A percentile compares a stretch with the other conserved stretches of the same genome.
Evolutionary conservation across 441 rosid genomes (phyloP).

Genomic region (Euphorbia schlechtendalii): DNA sequence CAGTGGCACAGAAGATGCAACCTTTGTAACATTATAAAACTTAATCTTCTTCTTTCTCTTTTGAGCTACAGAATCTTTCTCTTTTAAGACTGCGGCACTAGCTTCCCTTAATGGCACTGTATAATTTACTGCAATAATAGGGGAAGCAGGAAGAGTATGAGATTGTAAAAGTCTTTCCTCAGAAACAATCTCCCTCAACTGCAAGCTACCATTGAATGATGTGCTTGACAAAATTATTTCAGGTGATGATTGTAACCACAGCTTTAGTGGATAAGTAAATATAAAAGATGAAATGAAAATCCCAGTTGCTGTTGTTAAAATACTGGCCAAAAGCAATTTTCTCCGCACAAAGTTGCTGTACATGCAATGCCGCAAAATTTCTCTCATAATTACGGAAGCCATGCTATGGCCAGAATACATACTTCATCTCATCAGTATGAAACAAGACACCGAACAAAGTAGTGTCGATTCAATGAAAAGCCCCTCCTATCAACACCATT

Average conservation of each 20-base stretch:
- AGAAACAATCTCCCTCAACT: constrained; percentile 31
- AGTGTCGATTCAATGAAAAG: background rate
- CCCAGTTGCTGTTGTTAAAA: constrained; percentile 37
- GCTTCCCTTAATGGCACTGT: constrained; percentile 19
- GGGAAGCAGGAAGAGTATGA: constrained; percentile 21
- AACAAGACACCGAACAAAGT: background rate
- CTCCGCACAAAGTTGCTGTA: constrained; percentile 48
- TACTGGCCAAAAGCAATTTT: constrained; percentile 41
- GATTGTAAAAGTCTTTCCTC: constrained; percentile 32
- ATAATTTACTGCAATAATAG: constrained; percentile 28
- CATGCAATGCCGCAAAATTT: constrained; percentile 27
- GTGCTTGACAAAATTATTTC: constrained; percentile 21
- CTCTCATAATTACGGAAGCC: constrained; percentile 30
- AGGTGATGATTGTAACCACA: constrained; percentile 25
- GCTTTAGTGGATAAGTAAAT: constrained; percentile 24
- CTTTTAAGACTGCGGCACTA: constrained; percentile 5
- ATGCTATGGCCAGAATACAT: constrained; percentile 14
- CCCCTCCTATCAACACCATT: background rate
- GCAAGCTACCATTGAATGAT: constrained; percentile 36
- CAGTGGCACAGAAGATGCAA: constrained; percentile 35
- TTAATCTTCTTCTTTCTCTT: constrained; percentile 18
- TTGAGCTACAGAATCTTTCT: constrained; percentile 10
- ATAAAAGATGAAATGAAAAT: constrained; percentile 40
- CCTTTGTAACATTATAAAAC: constrained; percentile 22
- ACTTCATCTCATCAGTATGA: background rate